Evolutionary conservation across 2,329 filamentous ascomycete species (phyloP).

Genomic region (Aspergillus quadrilineatus): DNA sequence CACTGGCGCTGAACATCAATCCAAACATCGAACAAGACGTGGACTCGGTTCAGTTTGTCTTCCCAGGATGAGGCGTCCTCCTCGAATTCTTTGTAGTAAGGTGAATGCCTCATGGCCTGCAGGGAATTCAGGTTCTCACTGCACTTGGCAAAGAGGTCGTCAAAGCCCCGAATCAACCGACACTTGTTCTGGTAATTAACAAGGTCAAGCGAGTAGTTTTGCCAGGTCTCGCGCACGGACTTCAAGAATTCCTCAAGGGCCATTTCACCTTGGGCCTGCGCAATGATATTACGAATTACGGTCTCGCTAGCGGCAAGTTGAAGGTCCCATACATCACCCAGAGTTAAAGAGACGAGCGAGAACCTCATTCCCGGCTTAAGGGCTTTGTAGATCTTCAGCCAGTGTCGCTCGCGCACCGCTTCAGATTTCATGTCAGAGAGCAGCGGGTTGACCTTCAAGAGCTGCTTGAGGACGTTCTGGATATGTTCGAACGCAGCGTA

Average conservation of each 20-base stretch:
- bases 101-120: constrained; percentile 97
- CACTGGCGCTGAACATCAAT: constrained; percentile 99
- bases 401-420: constrained; percentile 92
- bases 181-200: constrained; percentile 98
- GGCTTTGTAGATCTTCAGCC: constrained; percentile 96
- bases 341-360: constrained; percentile 87
- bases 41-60: constrained; percentile 94
- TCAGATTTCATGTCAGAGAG: constrained; percentile 92
- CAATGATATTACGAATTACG: constrained; percentile 88
- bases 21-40: constrained; percentile 98
- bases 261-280: constrained; percentile 97
- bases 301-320: constrained; percentile 84
- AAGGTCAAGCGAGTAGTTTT: constrained; percentile 88
- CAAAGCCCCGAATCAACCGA: constrained; percentile 94
- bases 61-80: constrained; percentile 97
- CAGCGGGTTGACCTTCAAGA: constrained; percentile 86
- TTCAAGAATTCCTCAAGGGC: constrained; percentile 96
- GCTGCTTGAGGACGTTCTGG: constrained; percentile 81
- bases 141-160: constrained; percentile 97
- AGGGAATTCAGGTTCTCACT: constrained; percentile 97
- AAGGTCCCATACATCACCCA: constrained; percentile 98
- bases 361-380: constrained; percentile 91
- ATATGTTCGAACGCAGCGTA: constrained; percentile 99
- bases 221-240: constrained; percentile 95
- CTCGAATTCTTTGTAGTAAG: constrained; percentile 99